These are phyloP conservation scores for Nannochloropsis oceanica DNA, from an alignment of 108 stramenopile genomes.

Conservation along the genomic window DNA sequence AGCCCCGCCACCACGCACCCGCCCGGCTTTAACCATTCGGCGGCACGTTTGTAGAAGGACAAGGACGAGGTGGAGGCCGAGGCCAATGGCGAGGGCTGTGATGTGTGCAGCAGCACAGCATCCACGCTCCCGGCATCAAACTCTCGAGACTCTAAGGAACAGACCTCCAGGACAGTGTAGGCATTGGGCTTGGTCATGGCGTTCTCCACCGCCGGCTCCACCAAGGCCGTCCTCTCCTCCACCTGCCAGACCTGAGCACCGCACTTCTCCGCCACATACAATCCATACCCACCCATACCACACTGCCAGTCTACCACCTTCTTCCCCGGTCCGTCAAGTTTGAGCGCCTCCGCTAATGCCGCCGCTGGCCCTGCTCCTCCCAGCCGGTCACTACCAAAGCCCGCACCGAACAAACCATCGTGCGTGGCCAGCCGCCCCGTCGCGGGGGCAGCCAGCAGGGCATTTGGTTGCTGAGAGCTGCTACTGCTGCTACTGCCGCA, in stretches of 20 bases:
- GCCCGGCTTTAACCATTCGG: background rate
- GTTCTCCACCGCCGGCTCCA: background rate
- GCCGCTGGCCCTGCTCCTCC: background rate
- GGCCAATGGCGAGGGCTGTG: background rate
- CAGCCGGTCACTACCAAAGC: background rate
- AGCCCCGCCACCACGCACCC: background rate
- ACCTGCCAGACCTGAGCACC: background rate
- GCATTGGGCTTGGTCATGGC: background rate
- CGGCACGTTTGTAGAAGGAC: background rate
- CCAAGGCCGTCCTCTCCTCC: background rate
- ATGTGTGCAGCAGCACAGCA: background rate
- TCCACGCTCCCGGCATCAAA: background rate
- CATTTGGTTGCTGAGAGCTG: background rate
- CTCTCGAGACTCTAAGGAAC: background rate
- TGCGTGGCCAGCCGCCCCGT: background rate
- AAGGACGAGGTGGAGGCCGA: background rate
- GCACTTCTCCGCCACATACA: background rate
- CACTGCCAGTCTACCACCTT: background rate
- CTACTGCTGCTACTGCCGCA: background rate
- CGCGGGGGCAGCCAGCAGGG: background rate
- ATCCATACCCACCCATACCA: background rate
- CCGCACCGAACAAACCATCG: background rate
- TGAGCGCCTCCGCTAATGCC: background rate
- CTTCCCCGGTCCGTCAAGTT: background rate
- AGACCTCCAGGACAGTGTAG: background rate